Conservation (phyloP, 257 asterid species). For the Hygrophila difformis region DNA sequence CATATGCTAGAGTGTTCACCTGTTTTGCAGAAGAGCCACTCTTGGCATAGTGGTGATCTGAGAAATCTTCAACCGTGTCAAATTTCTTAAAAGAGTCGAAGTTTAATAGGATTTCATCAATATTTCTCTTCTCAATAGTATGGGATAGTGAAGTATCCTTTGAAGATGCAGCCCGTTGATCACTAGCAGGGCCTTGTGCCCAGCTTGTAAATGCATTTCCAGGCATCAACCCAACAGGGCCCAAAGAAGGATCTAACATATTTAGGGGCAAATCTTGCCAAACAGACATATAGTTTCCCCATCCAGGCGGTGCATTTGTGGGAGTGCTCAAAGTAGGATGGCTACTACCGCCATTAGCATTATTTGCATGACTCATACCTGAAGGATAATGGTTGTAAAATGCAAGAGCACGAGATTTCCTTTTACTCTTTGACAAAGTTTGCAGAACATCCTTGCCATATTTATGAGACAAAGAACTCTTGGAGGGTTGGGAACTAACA, state of each 20-base stretch:
- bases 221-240: constrained; percentile 22
- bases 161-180: constrained; percentile 20
- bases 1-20: constrained; percentile 27
- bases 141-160: constrained; percentile 24
- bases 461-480: constrained; percentile 13
- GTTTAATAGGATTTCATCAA: constrained; percentile 37
- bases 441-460: constrained; percentile 12
- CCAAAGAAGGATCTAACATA: constrained; percentile 13
- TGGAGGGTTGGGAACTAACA: constrained; percentile 13
- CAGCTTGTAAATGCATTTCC: constrained; percentile 15
- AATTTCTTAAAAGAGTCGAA: constrained; percentile 50
- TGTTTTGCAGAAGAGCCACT: constrained; percentile 28
- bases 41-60: constrained; percentile 52
- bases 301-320: constrained; percentile 9
- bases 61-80: constrained; percentile 62
- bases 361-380: constrained; percentile 1
- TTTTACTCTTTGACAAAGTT: constrained; percentile 21
- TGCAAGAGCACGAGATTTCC: constrained; percentile 14
- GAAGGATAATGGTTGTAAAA: constrained; percentile 12
- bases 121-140: constrained; percentile 20
- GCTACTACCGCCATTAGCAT: constrained; percentile 7
- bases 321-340: constrained; percentile 9
- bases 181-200: constrained; percentile 18
- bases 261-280: constrained; percentile 20
- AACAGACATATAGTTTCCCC: constrained; percentile 12